Evolutionary conservation across 208 protist genomes (phyloP).

Genomic region (Blechomonas ayalai): DNA sequence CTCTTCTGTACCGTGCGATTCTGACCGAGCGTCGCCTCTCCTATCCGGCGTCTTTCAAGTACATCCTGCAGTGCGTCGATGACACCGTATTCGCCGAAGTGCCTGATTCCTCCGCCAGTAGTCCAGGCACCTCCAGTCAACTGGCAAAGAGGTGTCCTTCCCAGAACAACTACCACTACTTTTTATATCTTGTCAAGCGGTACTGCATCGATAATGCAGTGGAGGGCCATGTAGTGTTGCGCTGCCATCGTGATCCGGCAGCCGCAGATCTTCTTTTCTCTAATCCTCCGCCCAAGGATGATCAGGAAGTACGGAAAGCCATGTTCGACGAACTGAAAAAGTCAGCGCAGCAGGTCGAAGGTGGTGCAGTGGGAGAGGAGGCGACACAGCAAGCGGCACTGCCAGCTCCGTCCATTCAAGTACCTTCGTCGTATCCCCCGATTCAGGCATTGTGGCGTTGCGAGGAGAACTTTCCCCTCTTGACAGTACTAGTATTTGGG

Average conservation of each 20-base stretch:
- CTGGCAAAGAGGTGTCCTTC: slow-evolving; percentile 24
- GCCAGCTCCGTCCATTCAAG: slow-evolving; percentile 11
- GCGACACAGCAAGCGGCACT: neutral
- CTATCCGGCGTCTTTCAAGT: slow-evolving; percentile 58
- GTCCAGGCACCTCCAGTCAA: neutral
- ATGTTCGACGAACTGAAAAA: slow-evolving; percentile 6
- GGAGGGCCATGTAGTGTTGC: slow-evolving; percentile 79
- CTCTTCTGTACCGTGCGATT: slow-evolving; percentile 76
- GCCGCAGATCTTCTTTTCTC: slow-evolving; percentile 63
- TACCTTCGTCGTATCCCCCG: slow-evolving; percentile 47
- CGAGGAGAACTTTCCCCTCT: slow-evolving; percentile 67
- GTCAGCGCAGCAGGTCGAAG: neutral
- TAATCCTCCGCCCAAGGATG: slow-evolving; percentile 68
- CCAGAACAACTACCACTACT: slow-evolving; percentile 59
- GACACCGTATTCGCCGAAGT: slow-evolving; percentile 22
- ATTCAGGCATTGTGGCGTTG: slow-evolving; percentile 69
- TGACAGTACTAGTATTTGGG: slow-evolving; percentile 78
- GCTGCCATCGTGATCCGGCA: slow-evolving; percentile 61
- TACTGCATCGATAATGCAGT: slow-evolving; percentile 85
- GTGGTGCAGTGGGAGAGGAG: neutral
- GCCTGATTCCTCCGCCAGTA: neutral
- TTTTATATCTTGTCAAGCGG: slow-evolving; percentile 62
- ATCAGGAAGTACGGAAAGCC: slow-evolving; percentile 42
- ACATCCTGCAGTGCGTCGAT: slow-evolving; percentile 56
- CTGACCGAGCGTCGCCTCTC: slow-evolving; percentile 47